A percentile compares a stretch with the other conserved stretches of the same genome.
Evolutionary conservation across 306 rosid genomes (phyloP).

Genomic region (Rosa lucieae): DNA sequence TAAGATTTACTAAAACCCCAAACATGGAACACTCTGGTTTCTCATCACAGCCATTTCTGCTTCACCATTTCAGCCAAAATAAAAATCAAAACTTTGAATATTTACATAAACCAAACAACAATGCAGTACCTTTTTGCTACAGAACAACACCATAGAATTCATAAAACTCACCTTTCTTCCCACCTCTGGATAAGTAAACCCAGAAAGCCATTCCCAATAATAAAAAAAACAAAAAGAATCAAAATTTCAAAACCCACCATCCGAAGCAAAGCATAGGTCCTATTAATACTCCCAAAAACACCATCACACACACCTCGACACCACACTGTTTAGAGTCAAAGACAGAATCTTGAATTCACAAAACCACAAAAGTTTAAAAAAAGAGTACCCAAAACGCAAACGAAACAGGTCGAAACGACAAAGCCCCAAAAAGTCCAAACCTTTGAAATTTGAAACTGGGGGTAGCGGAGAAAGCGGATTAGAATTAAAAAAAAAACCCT

Average conservation of each 20-base stretch:
- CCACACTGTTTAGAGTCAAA: conserved; percentile 21
- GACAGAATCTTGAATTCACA: conserved; percentile 47
- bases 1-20: background rate
- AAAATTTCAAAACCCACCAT: conserved; percentile 7
- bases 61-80: background rate
- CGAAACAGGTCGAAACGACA: conserved; percentile 48
- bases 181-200: conserved; percentile 30
- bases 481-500: conserved; percentile 9
- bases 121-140: conserved; percentile 29
- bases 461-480: conserved; percentile 46
- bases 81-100: conserved; percentile 9
- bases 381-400: background rate
- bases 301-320: conserved; percentile 22
- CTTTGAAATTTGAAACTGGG: conserved; percentile 22
- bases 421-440: conserved; percentile 21
- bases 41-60: background rate
- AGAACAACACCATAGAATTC: conserved; percentile 15
- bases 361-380: conserved; percentile 2
- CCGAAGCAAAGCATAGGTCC: background rate
- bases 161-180: conserved; percentile 17
- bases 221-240: background rate
- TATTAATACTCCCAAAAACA: background rate
- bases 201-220: conserved; percentile 18
- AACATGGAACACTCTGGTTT: background rate
- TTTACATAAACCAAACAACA: conserved; percentile 20